phyloP scores from a whole-genome alignment of 73 alveolate species.

The Uronychia setigera region DNA sequence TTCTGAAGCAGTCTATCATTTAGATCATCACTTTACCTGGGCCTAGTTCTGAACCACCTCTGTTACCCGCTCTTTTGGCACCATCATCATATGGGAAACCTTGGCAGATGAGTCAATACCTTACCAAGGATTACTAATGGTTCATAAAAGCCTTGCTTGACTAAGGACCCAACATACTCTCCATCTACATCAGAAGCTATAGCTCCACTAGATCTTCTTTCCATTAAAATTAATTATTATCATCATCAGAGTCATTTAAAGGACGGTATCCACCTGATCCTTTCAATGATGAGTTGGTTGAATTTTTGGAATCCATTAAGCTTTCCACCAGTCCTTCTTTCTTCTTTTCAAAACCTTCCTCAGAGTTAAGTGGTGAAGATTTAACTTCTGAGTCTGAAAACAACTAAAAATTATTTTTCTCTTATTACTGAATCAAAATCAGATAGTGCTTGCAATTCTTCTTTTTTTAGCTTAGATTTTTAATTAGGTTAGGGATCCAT shows the following conservation, averaged over 20 bases:
- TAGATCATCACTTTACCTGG: slow-evolving; percentile 32
- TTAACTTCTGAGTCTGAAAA: no score
- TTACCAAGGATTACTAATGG: slow-evolving; percentile 29
- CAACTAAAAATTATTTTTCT: no score
- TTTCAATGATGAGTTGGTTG: no score
- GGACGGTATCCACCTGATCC: no score
- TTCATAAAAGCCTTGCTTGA: slow-evolving; percentile 43
- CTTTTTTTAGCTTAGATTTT: neutral
- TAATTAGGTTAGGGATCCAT: neutral
- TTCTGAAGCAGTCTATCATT: slow-evolving; percentile 38
- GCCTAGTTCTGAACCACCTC: slow-evolving; percentile 49
- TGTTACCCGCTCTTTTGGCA: slow-evolving; percentile 38
- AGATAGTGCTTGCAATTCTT: no score
- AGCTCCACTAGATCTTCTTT: slow-evolving; percentile 1
- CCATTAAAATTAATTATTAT: neutral
- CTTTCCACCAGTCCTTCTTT: no score
- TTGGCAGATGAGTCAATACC: slow-evolving; percentile 8
- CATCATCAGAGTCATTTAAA: no score
- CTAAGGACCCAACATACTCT: slow-evolving; percentile 19
- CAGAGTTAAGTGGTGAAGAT: no score
- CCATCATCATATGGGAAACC: slow-evolving; percentile 64
- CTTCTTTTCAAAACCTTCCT: no score
- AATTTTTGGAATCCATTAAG: no score
- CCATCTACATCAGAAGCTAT: neutral
- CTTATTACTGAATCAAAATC: no score